Percentiles rank a stretch among this genome's conserved stretches.
phyloP scores from a whole-genome alignment of 352 stramenopile genomes.

The Pythium periplocum region DNA sequence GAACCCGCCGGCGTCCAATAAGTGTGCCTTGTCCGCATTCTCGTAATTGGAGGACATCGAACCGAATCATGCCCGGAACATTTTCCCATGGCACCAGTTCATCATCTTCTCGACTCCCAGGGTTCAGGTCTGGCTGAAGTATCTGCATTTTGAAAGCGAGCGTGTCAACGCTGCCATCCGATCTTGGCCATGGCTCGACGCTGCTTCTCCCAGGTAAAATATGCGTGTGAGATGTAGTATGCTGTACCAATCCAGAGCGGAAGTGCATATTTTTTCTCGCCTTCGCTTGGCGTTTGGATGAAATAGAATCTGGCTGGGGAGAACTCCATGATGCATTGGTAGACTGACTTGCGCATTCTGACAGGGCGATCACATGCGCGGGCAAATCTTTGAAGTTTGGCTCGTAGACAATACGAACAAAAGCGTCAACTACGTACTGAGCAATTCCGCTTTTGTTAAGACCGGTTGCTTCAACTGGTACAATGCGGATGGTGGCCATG shows the following conservation, averaged over 20 bases:
- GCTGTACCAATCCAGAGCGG: slow-evolving; percentile 20
- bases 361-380: slow-evolving; percentile 25
- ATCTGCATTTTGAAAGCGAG: slow-evolving; percentile 31
- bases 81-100: slow-evolving; percentile 19
- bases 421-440: slow-evolving; percentile 14
- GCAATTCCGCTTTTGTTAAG: not conserved
- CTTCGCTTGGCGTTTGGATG: slow-evolving; percentile 18
- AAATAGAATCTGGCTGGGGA: slow-evolving; percentile 15
- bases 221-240: slow-evolving; percentile 19
- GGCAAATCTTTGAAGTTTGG: slow-evolving; percentile 33
- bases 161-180: slow-evolving; percentile 15
- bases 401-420: slow-evolving; percentile 31
- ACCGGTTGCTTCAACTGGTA: slow-evolving; percentile 16
- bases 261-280: slow-evolving; percentile 15
- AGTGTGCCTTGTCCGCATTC: slow-evolving; percentile 2
- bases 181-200: slow-evolving; percentile 23
- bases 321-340: slow-evolving; percentile 19
- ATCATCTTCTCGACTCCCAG: slow-evolving; percentile 12
- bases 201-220: slow-evolving; percentile 3
- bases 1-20: slow-evolving; percentile 20
- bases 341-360: slow-evolving; percentile 15
- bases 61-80: slow-evolving; percentile 21
- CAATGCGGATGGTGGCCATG: slow-evolving; percentile 25
- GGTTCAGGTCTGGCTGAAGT: slow-evolving; percentile 19
- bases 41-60: slow-evolving; percentile 29